phyloP scores from a whole-genome alignment of 1,284 basidiomycete species.

The Malassezia brasiliensis region DNA sequence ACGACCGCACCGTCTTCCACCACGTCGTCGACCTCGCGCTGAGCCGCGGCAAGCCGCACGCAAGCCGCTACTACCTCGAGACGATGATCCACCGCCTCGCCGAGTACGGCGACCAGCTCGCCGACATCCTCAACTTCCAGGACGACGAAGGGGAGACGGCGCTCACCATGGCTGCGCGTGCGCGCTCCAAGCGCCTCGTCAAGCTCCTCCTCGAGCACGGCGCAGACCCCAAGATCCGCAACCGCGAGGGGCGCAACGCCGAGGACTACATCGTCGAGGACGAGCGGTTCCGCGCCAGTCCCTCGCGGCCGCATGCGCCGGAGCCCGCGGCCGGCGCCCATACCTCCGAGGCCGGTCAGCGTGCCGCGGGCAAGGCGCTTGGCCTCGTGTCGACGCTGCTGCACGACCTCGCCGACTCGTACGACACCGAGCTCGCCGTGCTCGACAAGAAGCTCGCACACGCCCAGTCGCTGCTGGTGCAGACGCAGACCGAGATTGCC shows the following conservation, averaged over 20 bases:
- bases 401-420: constrained; percentile 78
- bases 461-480: constrained; percentile 73
- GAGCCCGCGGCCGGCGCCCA: constrained; percentile 54
- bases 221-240: constrained; percentile 88
- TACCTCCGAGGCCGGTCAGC: constrained; percentile 75
- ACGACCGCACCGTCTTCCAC: constrained; percentile 95
- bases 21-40: constrained; percentile 98
- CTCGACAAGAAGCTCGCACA: constrained; percentile 87
- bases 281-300: constrained; percentile 87
- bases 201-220: constrained; percentile 92
- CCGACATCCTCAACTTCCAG: constrained; percentile 98
- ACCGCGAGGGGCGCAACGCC: constrained; percentile 89
- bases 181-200: constrained; percentile 89
- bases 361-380: constrained; percentile 63
- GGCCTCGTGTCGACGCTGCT: constrained; percentile 78
- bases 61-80: constrained; percentile 98
- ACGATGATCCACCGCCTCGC: constrained; percentile 77
- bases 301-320: constrained; percentile 44
- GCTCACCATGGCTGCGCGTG: constrained; percentile 88
- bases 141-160: constrained; percentile 98
- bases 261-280: constrained; percentile 99
- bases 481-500: constrained; percentile 82
- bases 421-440: constrained; percentile 80
- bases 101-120: constrained; percentile 93
- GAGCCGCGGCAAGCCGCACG: constrained; percentile 93